Percentiles rank a stretch among this genome's conserved stretches.
Conservation (phyloP, 2,329 filamentous ascomycete genomes). For the Nannizzia gypsea region DNA sequence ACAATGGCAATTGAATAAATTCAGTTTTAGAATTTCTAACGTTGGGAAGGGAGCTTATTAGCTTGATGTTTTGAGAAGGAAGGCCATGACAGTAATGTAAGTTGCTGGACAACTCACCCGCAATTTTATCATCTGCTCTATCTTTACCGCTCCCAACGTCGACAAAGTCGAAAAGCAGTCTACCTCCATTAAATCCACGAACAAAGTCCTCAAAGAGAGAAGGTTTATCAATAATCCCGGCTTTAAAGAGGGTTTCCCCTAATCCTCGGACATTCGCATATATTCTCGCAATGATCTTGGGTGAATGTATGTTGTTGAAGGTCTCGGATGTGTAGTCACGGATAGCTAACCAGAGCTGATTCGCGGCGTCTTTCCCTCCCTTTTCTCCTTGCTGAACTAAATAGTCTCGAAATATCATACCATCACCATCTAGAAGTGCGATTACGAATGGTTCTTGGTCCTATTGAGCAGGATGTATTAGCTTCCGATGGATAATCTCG, state of each 20-base stretch:
- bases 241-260: slow-evolving; percentile 36
- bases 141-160: slow-evolving; percentile 37
- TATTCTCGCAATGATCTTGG: slow-evolving; percentile 41
- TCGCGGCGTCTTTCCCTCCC: slow-evolving; percentile 44
- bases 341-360: slow-evolving; percentile 35
- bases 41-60: slow-evolving; percentile 3
- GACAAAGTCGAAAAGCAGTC: slow-evolving; percentile 40
- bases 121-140: slow-evolving; percentile 38
- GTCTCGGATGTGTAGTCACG: slow-evolving; percentile 33
- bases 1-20: slow-evolving; percentile 48
- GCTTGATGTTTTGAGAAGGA: background rate
- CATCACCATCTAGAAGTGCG: slow-evolving; percentile 45
- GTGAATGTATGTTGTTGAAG: slow-evolving; percentile 32
- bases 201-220: slow-evolving; percentile 41
- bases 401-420: slow-evolving; percentile 44
- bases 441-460: slow-evolving; percentile 44
- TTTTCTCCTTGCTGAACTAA: slow-evolving; percentile 39
- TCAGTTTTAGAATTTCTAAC: slow-evolving; percentile 43
- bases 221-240: slow-evolving; percentile 34
- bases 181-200: slow-evolving; percentile 43
- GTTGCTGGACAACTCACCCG: slow-evolving; percentile 25
- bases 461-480: slow-evolving; percentile 20
- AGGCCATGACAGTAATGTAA: background rate
- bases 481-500: background rate
- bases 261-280: slow-evolving; percentile 45